Conservation (phyloP, 345 rosid genomes). For the Linum trigynum region DNA sequence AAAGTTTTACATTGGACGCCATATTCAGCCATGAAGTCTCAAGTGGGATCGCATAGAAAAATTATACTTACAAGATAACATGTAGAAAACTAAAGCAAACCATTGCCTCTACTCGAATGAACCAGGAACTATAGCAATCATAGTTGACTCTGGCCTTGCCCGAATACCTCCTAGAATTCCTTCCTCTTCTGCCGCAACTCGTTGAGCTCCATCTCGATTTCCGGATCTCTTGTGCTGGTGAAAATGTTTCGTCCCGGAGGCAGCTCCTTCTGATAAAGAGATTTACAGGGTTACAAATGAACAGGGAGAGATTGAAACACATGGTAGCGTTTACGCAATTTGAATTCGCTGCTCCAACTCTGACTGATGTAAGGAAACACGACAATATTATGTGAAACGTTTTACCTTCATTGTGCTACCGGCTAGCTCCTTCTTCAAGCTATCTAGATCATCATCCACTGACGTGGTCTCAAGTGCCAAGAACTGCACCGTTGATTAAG, state of each 20-base stretch:
- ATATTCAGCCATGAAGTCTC: too few relatives aligned
- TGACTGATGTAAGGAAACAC: background rate
- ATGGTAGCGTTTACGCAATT: background rate
- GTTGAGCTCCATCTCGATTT: slow-evolving; percentile 58
- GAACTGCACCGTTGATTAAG: slow-evolving; percentile 34
- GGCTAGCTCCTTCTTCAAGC: slow-evolving; percentile 52
- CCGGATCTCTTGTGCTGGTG: slow-evolving; percentile 37
- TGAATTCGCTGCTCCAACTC: background rate
- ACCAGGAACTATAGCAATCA: too few relatives aligned
- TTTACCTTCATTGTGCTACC: slow-evolving; percentile 51
- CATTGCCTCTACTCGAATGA: too few relatives aligned
- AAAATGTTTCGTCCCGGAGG: slow-evolving; percentile 51
- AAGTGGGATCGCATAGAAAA: background rate
- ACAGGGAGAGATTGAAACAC: background rate
- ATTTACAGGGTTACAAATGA: background rate
- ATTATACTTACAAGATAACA: background rate
- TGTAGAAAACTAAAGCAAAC: background rate
- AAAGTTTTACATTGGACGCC: too few relatives aligned
- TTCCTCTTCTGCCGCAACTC: slow-evolving; percentile 40
- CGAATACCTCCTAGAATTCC: slow-evolving; percentile 7
- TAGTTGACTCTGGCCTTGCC: background rate
- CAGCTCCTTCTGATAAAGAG: slow-evolving; percentile 46
- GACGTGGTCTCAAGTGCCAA: slow-evolving; percentile 58
- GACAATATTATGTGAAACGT: background rate
- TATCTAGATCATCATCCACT: slow-evolving; percentile 65